Evolutionary conservation across 2,329 filamentous ascomycete species (phyloP), one percentile per base, ranked within the genome.

Genomic region (Colletotrichum abscissum): DNA sequence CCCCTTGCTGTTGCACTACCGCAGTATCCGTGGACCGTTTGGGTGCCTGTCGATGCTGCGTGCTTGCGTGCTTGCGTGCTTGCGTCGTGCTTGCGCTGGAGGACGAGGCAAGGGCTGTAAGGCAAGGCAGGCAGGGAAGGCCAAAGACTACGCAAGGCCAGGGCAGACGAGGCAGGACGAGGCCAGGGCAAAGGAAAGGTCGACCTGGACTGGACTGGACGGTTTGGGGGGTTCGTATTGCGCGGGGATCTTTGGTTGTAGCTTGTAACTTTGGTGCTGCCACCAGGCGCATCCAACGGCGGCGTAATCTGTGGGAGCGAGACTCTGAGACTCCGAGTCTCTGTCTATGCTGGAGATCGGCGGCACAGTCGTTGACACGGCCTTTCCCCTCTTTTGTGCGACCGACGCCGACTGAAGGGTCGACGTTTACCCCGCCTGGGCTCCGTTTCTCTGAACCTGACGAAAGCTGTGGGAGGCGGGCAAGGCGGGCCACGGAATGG

Each of bases 301-400:
- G 26, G 22, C 38, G 16, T n/a, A n/a, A 22, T 70, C 30, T 58
- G 5, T 28, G 49, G 49, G 35, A n/a, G 16, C 8, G 16, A n/a
- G 16, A 49, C 42, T 49, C 14, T 42, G 12, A 42, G 38, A 42
- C 14, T 42, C 38, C 38, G 38, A 42, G 38, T 42, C 38, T 42
- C 38, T 42, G 12, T 42, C 14, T 3, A 5, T 42, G 38, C 38
- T n/a, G 7, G 42, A 49, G 64, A 69, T 69, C 58, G 38, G 54
- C 65, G 54, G 65, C 64, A 54, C 49, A 66, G 54, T 58, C 55
- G 54, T 54, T 42, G 38, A 72, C 56, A 56, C 35, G 12, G 28
- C 46, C 14, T 22, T 69, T 59, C 69, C 69, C 65, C 69, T 72
- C 69, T 73, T 58, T 64, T 72, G 69, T 72, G 66, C 59, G 59